Conservation (phyloP, 768 basidiomycete genomes). For the Grammothele lineata region DNA sequence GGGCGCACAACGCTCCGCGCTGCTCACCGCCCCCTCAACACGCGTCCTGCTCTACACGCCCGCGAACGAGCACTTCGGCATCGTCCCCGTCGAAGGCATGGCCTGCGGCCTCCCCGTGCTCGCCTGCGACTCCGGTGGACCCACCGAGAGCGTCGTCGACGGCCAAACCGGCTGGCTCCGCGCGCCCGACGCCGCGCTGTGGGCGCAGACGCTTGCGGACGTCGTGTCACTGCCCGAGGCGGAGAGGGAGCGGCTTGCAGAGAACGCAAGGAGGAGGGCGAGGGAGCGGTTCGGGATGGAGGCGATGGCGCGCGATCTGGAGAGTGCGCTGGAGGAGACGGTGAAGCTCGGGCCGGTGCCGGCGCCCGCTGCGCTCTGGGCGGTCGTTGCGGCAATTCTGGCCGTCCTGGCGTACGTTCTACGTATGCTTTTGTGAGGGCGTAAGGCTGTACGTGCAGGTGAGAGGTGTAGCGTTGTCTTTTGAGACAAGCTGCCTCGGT, state of each 20-base stretch:
- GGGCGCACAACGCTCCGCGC: slow-evolving; percentile 73
- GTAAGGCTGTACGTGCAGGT: no score
- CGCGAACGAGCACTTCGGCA: slow-evolving; percentile 94
- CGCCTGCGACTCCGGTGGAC: slow-evolving; percentile 84
- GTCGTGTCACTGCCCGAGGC: slow-evolving; percentile 44
- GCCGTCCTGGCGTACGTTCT: background rate
- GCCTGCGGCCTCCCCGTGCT: slow-evolving; percentile 85
- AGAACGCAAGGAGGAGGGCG: slow-evolving; percentile 59
- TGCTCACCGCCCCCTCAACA: slow-evolving; percentile 65
- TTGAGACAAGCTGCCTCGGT: no score
- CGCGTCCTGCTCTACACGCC: slow-evolving; percentile 89
- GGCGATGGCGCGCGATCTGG: slow-evolving; percentile 61
- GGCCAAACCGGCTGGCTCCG: slow-evolving; percentile 78
- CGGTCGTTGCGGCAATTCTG: slow-evolving; percentile 5
- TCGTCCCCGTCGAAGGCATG: slow-evolving; percentile 95
- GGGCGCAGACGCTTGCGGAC: slow-evolving; percentile 65
- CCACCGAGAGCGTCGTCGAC: slow-evolving; percentile 71
- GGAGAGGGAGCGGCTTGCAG: slow-evolving; percentile 46
- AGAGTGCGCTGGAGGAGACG: slow-evolving; percentile 50
- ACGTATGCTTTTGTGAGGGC: slow-evolving; percentile 27
- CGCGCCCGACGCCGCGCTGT: slow-evolving; percentile 53
- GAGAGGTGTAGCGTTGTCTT: no score
- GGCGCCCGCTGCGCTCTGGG: slow-evolving; percentile 2
- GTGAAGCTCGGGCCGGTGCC: slow-evolving; percentile 47
- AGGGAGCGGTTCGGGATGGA: slow-evolving; percentile 69